Conservation (phyloP, 768 basidiomycete genomes). For the Crucibulum laeve region DNA sequence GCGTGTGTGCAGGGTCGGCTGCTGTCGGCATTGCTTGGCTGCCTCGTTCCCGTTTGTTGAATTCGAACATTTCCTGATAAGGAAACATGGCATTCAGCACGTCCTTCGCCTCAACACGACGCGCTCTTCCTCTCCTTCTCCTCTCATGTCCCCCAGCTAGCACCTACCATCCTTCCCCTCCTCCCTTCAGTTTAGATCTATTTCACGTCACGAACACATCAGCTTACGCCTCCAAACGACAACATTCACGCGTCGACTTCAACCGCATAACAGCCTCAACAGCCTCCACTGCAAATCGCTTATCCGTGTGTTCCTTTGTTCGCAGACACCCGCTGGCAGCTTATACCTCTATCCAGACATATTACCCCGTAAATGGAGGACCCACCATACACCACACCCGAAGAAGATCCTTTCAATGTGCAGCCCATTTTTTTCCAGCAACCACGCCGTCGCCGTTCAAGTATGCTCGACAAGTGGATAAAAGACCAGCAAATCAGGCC, state of each 20-base stretch:
- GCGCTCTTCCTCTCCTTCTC: slow-evolving; percentile 14
- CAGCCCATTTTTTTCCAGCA: slow-evolving; percentile 25
- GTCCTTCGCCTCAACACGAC: slow-evolving; percentile 19
- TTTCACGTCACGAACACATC: slow-evolving; percentile 5
- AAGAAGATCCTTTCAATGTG: slow-evolving; percentile 50
- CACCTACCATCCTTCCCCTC: slow-evolving; percentile 3
- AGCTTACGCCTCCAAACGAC: background rate
- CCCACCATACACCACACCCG: slow-evolving; percentile 42
- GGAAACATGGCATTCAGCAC: slow-evolving; percentile 22
- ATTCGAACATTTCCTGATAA: slow-evolving; percentile 25
- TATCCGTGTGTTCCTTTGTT: too few species aligned
- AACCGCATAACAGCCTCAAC: too few species aligned
- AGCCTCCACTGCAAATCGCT: too few species aligned
- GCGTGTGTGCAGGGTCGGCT: background rate
- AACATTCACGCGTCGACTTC: too few species aligned
- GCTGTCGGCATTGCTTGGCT: slow-evolving; percentile 4
- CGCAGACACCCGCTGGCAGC: too few species aligned
- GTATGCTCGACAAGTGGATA: slow-evolving; percentile 52
- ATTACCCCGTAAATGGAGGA: slow-evolving; percentile 27
- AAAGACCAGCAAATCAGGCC: slow-evolving; percentile 35
- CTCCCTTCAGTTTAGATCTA: slow-evolving; percentile 6
- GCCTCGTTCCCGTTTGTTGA: slow-evolving; percentile 28
- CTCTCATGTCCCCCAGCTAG: slow-evolving; percentile 9
- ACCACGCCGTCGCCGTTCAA: slow-evolving; percentile 39
- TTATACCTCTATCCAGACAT: slow-evolving; percentile 1